Evolutionary conservation across 2,329 filamentous ascomycete genomes (phyloP).

Genomic region (Graphilbum ipis-grandicollis): DNA sequence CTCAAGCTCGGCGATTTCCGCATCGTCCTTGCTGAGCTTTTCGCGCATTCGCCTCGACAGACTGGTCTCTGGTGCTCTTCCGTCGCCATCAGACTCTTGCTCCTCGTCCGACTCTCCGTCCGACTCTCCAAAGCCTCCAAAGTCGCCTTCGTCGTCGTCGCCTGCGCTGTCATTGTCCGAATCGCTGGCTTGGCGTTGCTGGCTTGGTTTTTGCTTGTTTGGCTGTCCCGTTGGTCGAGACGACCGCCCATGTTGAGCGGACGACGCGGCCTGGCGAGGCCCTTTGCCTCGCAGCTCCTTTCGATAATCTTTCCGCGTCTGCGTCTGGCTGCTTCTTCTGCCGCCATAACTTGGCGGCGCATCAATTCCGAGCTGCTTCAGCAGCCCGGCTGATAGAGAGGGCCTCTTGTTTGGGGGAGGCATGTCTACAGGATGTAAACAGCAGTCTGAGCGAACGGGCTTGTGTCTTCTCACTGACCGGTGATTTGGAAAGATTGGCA

Average conservation of each 20-base stretch:
- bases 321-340: conserved; percentile 2
- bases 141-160: conserved; percentile 10
- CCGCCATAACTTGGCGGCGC: conserved; percentile 1
- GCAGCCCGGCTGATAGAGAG: conserved; percentile 9
- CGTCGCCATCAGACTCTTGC: conserved; percentile 8
- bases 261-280: not conserved
- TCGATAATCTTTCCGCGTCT: conserved; percentile 8
- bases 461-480: too few species aligned
- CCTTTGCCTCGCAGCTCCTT: not conserved
- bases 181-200: conserved; percentile 1
- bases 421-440: too few species aligned
- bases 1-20: conserved; percentile 74
- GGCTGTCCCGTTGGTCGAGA: too few species aligned
- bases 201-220: too few species aligned
- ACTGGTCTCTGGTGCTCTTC: conserved; percentile 2
- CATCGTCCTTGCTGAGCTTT: conserved; percentile 63
- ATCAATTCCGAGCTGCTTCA: conserved; percentile 19
- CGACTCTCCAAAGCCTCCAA: conserved; percentile 5
- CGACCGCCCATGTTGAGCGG: too few species aligned
- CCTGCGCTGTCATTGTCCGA: too few species aligned
- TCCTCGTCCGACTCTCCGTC: conserved; percentile 12
- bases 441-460: too few species aligned
- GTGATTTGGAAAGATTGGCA: too few species aligned
- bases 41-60: conserved; percentile 30
- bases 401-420: conserved; percentile 4